Evolutionary conservation across 768 basidiomycete genomes (phyloP).

Genomic region (Kwoniella sp.): DNA sequence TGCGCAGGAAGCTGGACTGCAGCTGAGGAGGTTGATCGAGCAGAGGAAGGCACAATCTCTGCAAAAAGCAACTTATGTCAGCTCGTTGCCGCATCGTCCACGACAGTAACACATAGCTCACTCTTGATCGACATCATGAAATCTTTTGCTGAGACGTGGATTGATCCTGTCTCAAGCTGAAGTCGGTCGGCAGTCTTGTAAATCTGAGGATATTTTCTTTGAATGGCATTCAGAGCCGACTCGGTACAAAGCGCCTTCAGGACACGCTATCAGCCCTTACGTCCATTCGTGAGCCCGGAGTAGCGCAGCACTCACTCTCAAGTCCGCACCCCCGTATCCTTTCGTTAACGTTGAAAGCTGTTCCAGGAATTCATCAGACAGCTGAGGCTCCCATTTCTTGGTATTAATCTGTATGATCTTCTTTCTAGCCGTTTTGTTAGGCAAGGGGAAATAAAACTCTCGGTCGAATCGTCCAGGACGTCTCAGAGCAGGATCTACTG

Average conservation of each 20-base stretch:
- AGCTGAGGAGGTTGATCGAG: constrained; percentile 80
- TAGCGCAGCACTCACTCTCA: constrained; percentile 66
- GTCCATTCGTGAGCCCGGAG: background rate
- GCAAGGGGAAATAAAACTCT: constrained; percentile 96
- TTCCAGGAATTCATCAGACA: constrained; percentile 61
- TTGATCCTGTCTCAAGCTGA: constrained; percentile 79
- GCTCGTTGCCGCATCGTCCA: no score
- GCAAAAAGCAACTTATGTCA: constrained; percentile 1
- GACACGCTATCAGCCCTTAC: background rate
- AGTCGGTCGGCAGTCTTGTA: constrained; percentile 88
- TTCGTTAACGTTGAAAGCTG: constrained; percentile 87
- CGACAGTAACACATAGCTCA: constrained; percentile 61
- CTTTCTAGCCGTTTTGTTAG: constrained; percentile 77
- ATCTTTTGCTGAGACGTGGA: constrained; percentile 79
- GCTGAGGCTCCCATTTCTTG: constrained; percentile 82
- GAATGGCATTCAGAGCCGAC: constrained; percentile 92
- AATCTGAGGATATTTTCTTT: constrained; percentile 93
- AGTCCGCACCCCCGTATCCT: constrained; percentile 95
- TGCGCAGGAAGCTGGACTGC: constrained; percentile 84
- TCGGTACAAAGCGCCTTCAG: constrained; percentile 90
- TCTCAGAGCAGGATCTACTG: constrained; percentile 92
- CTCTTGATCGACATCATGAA: constrained; percentile 98
- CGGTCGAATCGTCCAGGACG: constrained; percentile 94
- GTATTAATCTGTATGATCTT: constrained; percentile 91
- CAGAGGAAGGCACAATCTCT: constrained; percentile 95